Evolutionary conservation across 495 filamentous ascomycete genomes (phyloP).

Genomic region (Pyronema domesticum): DNA sequence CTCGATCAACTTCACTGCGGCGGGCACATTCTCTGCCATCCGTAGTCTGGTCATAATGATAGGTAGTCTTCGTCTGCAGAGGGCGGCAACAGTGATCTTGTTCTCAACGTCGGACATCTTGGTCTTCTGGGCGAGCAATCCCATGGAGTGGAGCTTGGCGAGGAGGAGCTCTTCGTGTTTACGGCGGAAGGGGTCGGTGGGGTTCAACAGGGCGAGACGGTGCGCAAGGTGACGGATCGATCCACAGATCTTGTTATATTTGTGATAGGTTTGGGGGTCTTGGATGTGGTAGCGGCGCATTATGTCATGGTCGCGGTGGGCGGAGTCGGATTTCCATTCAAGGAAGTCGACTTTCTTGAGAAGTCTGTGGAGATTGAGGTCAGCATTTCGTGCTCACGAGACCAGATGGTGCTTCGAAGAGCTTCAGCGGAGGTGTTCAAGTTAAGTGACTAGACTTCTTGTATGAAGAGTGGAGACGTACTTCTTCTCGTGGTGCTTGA

Average conservation of each 20-base stretch:
- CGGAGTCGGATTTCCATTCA: constrained; percentile 73
- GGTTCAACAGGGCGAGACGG: constrained; percentile 58
- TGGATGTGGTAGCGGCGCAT: constrained; percentile 75
- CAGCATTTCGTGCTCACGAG: too few species aligned
- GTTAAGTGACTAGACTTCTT: background rate
- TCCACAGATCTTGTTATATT: constrained; percentile 78
- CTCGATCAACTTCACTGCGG: constrained; percentile 72
- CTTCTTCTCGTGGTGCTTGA: constrained; percentile 83
- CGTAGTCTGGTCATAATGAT: constrained; percentile 75
- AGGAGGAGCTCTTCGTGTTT: constrained; percentile 70
- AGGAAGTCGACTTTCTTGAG: constrained; percentile 91
- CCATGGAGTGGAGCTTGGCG: constrained; percentile 81
- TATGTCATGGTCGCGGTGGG: constrained; percentile 65
- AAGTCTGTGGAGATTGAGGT: constrained; percentile 33
- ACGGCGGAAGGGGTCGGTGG: constrained; percentile 53
- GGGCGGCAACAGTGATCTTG: constrained; percentile 65
- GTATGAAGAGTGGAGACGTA: constrained; percentile 19
- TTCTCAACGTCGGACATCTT: constrained; percentile 73
- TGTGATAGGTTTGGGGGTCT: constrained; percentile 65
- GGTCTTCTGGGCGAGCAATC: constrained; percentile 50
- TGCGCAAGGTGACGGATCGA: constrained; percentile 77
- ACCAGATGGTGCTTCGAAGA: constrained; percentile 14
- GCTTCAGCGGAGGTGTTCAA: constrained; percentile 17
- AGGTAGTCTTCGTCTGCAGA: constrained; percentile 61
- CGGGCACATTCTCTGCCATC: constrained; percentile 77